These are phyloP conservation scores for Fusarium nematophilum DNA, from an alignment of 2,329 filamentous ascomycete species.

Conservation along the genomic window DNA sequence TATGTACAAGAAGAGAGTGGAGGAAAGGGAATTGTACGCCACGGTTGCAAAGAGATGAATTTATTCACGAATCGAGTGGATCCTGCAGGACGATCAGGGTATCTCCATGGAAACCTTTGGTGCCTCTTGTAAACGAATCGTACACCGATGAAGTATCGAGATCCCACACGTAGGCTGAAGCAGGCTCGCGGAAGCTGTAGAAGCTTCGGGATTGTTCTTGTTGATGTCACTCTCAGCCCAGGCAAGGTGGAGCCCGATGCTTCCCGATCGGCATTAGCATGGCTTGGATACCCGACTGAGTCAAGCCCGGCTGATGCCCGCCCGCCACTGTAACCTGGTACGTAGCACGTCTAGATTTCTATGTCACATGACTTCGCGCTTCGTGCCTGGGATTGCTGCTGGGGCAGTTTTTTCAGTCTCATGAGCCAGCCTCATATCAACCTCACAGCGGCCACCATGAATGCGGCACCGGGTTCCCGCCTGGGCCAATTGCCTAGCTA, in stretches of 20 bases:
- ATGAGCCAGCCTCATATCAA: conserved; percentile 35
- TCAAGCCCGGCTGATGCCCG: too few relatives aligned
- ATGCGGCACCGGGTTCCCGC: conserved; percentile 48
- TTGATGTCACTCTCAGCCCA: conserved; percentile 49
- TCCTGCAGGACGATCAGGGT: conserved; percentile 30
- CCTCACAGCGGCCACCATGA: conserved; percentile 50
- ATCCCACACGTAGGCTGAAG: conserved; percentile 40
- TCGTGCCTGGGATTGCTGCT: too few relatives aligned
- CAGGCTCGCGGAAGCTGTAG: conserved; percentile 42
- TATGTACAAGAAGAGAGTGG: conserved; percentile 21
- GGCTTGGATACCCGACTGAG: too few relatives aligned
- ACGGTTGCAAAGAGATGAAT: conserved; percentile 33
- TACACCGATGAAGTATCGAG: conserved; percentile 38
- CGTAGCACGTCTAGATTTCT: too few relatives aligned
- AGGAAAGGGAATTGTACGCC: conserved; percentile 5
- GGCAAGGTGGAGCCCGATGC: conserved; percentile 33
- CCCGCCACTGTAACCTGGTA: too few relatives aligned
- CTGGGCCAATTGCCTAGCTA: conserved; percentile 58
- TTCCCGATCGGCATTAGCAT: not conserved
- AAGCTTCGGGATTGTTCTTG: conserved; percentile 46
- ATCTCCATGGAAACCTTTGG: conserved; percentile 23
- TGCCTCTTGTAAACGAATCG: conserved; percentile 28
- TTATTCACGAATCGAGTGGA: conserved; percentile 42
- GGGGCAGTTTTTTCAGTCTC: conserved; percentile 35
- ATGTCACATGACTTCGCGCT: conserved; percentile 40